A percentile compares a stretch with the other conserved stretches of the same genome.
These are phyloP conservation scores for Russula sp. DNA, from an alignment of 768 basidiomycete species.

Conservation along the genomic window DNA sequence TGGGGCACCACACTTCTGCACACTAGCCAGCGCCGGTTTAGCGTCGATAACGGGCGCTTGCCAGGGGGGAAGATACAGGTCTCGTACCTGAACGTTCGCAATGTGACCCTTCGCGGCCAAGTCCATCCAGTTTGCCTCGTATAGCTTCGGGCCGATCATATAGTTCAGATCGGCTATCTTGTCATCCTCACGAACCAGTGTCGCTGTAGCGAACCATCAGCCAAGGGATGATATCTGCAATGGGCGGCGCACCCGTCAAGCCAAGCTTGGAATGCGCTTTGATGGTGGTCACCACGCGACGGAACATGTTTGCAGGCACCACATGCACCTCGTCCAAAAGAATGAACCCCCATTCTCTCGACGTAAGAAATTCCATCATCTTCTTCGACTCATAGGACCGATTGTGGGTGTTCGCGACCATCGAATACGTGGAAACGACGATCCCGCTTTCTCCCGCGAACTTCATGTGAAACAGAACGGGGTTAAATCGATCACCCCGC, in stretches of 20 bases:
- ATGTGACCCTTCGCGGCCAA: slow-evolving; percentile 99
- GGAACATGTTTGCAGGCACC: slow-evolving; percentile 98
- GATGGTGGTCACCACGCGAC: slow-evolving; percentile 95
- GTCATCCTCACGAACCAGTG: slow-evolving; percentile 97
- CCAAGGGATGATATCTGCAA: slow-evolving; percentile 2
- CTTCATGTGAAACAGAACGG: slow-evolving; percentile 36
- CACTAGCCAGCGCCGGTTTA: slow-evolving; percentile 48
- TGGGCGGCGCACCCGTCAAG: slow-evolving; percentile 64
- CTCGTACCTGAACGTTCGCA: slow-evolving; percentile 93
- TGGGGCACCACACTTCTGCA: slow-evolving; percentile 99
- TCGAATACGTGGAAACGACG: slow-evolving; percentile 97
- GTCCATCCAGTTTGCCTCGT: slow-evolving; percentile 99
- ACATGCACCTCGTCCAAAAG: slow-evolving; percentile 98
- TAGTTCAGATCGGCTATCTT: slow-evolving; percentile 98
- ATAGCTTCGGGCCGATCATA: slow-evolving; percentile 98
- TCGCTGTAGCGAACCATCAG: slow-evolving; percentile 49
- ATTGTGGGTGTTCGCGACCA: slow-evolving; percentile 98
- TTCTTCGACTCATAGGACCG: slow-evolving; percentile 99
- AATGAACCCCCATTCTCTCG: slow-evolving; percentile 99
- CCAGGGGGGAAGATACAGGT: slow-evolving; percentile 2
- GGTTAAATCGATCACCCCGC: slow-evolving; percentile 21
- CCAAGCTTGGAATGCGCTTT: slow-evolving; percentile 99
- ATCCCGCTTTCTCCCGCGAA: slow-evolving; percentile 97
- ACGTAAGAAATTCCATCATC: slow-evolving; percentile 99
- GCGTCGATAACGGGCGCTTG: slow-evolving; percentile 15